Percentiles rank a stretch among this genome's conserved stretches.
Evolutionary conservation across 257 asterid species (phyloP).

Genomic region (Orobanche coerulescens): DNA sequence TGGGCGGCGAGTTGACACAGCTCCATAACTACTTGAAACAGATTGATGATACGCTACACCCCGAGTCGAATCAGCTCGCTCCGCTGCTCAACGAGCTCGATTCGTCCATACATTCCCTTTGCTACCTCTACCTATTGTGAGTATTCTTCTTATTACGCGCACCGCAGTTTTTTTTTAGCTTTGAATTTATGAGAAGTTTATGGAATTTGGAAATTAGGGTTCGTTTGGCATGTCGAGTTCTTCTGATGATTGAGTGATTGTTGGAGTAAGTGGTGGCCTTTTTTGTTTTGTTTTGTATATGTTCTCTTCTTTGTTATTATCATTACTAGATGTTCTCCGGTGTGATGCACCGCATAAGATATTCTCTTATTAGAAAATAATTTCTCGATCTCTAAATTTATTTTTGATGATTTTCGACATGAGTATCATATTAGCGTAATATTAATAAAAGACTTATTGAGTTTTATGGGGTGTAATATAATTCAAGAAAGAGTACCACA

Average conservation of each 20-base stretch:
- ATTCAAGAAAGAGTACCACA: too few relatives aligned
- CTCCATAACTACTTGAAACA: slow-evolving; percentile 63
- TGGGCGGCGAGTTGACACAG: slow-evolving; percentile 54
- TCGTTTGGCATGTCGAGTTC: slow-evolving; percentile 9
- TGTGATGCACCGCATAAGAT: too few relatives aligned
- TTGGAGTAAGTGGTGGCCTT: background rate
- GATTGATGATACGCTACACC: slow-evolving; percentile 56
- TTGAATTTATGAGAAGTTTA: background rate
- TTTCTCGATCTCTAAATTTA: too few relatives aligned
- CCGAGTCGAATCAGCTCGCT: slow-evolving; percentile 51
- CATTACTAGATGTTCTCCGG: too few relatives aligned
- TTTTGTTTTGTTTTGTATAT: background rate
- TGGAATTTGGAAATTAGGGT: slow-evolving; percentile 22
- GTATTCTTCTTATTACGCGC: slow-evolving; percentile 6
- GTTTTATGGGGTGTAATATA: too few relatives aligned
- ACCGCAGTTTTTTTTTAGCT: background rate
- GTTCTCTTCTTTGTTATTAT: too few relatives aligned
- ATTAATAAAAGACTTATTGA: too few relatives aligned
- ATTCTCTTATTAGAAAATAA: too few relatives aligned
- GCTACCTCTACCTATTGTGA: slow-evolving; percentile 70
- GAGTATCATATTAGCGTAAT: too few relatives aligned
- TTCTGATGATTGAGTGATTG: background rate
- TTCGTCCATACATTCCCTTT: slow-evolving; percentile 65
- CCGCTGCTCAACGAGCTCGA: slow-evolving; percentile 65
- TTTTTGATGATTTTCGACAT: too few relatives aligned